Percentiles rank a stretch among this genome's conserved stretches.
These are phyloP conservation scores for Tagetes erecta DNA, from an alignment of 129 eudicot species.

Conservation along the genomic window DNA sequence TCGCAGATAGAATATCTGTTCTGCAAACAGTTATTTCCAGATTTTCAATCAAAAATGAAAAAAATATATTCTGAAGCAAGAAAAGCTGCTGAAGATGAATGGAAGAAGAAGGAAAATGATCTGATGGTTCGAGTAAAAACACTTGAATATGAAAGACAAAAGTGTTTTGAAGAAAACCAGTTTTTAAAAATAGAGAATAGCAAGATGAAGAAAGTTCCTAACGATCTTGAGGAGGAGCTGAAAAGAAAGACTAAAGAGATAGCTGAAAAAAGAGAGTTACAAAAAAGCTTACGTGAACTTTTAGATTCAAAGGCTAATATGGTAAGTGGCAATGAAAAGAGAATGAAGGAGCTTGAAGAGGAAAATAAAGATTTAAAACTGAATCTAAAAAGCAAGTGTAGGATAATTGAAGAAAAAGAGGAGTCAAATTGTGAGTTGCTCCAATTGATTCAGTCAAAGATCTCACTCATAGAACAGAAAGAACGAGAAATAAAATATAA, in stretches of 20 bases:
- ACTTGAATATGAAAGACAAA: constrained; percentile 57
- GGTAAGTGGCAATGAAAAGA: constrained; percentile 38
- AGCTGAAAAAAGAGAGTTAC: constrained; percentile 46
- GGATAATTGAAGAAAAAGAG: constrained; percentile 56
- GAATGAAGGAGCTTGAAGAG: constrained; percentile 51
- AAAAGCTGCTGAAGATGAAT: constrained; percentile 63
- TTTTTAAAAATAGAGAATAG: constrained; percentile 53
- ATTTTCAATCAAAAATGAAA: constrained; percentile 57
- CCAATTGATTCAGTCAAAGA: constrained; percentile 50
- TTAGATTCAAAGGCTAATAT: constrained; percentile 44
- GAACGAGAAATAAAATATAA: constrained; percentile 45
- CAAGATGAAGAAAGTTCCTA: constrained; percentile 32
- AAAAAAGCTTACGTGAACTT: constrained; percentile 41
- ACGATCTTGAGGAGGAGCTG: constrained; percentile 57
- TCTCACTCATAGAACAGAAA: constrained; percentile 38
- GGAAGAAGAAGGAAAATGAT: constrained; percentile 57
- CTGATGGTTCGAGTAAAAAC: constrained; percentile 48
- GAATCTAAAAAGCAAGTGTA: constrained; percentile 39
- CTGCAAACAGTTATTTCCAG: constrained; percentile 81
- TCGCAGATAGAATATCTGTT: constrained; percentile 86
- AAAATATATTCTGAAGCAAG: constrained; percentile 60
- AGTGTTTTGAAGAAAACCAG: constrained; percentile 50
- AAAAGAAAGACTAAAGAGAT: constrained; percentile 46
- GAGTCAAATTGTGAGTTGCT: constrained; percentile 49
- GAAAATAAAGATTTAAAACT: constrained; percentile 39